phyloP scores from a whole-genome alignment of 176 grass and related monocot species.

The Bromus sterilis region DNA sequence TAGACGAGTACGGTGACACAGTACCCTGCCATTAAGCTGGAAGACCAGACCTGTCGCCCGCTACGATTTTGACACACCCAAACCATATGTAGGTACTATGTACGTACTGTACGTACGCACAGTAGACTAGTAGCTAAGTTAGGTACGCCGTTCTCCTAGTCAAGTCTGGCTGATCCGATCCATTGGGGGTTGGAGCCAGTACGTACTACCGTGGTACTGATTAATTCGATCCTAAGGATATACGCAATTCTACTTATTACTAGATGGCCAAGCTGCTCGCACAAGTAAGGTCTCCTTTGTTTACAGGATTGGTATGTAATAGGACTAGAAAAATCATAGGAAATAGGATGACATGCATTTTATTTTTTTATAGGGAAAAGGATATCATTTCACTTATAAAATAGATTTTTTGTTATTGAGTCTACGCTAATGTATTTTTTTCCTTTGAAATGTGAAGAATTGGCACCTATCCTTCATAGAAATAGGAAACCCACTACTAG shows the following conservation, averaged over 20 bases:
- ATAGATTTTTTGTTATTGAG: no score
- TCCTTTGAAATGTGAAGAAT: no score
- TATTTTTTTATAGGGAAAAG: no score
- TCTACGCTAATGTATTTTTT: no score
- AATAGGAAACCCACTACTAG: no score
- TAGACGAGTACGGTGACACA: constrained; percentile 13
- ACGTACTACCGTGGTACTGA: not conserved
- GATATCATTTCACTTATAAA: no score
- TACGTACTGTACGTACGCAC: not conserved
- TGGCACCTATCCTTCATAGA: no score
- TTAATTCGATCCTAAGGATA: not conserved
- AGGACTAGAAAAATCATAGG: no score
- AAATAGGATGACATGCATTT: no score
- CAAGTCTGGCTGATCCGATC: not conserved
- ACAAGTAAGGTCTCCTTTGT: no score
- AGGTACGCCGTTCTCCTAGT: constrained; percentile 11
- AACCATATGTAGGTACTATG: constrained; percentile 16
- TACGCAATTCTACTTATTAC: not conserved
- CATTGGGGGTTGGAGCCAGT: not conserved
- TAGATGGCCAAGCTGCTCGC: not conserved
- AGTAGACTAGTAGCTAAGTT: not conserved
- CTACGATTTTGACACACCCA: not conserved
- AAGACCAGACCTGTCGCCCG: constrained; percentile 11
- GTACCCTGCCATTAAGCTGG: constrained; percentile 24
- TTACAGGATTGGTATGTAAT: no score